Conservation (phyloP, 148 eudicot genomes). For the Vaccinium macrocarpon region DNA sequence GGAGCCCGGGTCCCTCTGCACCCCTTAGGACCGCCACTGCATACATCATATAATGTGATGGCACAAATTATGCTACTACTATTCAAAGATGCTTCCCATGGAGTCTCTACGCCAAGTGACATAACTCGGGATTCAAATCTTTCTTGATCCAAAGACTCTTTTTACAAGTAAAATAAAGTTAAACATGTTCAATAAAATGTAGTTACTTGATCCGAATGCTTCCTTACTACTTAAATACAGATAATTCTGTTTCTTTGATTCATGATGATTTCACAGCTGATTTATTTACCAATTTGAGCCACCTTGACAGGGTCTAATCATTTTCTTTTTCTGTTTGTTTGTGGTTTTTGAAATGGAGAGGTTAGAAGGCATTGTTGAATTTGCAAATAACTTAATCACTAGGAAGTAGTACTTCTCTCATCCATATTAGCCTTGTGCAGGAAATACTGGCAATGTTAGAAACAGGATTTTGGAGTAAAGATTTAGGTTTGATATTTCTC, state of each 20-base stretch:
- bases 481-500: too few relatives aligned
- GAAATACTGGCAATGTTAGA: too few relatives aligned
- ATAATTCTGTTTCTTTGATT: background rate
- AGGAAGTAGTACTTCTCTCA: too few relatives aligned
- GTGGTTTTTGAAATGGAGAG: background rate
- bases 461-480: too few relatives aligned
- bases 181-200: background rate
- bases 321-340: background rate
- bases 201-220: background rate
- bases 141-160: background rate
- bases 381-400: too few relatives aligned
- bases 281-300: background rate
- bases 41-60: background rate
- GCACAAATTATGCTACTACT: background rate
- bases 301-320: background rate
- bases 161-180: background rate
- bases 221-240: background rate
- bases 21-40: too few relatives aligned
- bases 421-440: too few relatives aligned
- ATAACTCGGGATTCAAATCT: background rate
- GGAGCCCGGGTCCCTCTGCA: too few relatives aligned
- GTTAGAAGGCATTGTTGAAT: background rate
- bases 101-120: background rate
- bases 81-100: background rate
- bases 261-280: background rate